Base-by-base conservation (phyloP, 2,329 filamentous ascomycete genomes). In the Torrubiellomyces zombiae region DNA sequence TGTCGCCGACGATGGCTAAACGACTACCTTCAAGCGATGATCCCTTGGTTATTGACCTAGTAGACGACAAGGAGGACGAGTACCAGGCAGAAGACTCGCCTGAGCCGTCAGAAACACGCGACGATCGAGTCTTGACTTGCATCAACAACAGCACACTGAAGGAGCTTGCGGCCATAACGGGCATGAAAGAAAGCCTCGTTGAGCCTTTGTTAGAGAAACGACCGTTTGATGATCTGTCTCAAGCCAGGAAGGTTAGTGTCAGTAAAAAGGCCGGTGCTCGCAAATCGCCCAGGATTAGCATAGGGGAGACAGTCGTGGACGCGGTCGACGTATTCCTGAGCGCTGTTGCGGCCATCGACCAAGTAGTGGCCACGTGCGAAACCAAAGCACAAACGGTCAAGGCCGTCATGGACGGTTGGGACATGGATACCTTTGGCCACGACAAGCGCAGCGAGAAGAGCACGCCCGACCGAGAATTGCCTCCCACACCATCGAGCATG, bases 261-360 rank as follows among this genome's bases (percentile, higher is more conserved):
- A 48, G 45, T 28, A 58, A 63, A 31, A 59, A 58, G 27, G 44
- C 52, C 4, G 56, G 56, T 22, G 53, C 58, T n/a, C 44, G 51
- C 26, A 59, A 58, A 23, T 47, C 53, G 2, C 48, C 58, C 24
- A 56, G 55, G 26, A 42, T 61, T 14, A 53, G 56, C 23, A 55
- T 67, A 25, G 67, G 67, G 17, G 54, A 67, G 27, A 53, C 60
- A 9, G 54, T 65, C 7, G 63, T 63, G 4, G 53, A 60, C 10
- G 51, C 55, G 3, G 49, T 66, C 47, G 35, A 72, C 59, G 68
- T 79, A 14, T 92, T 91, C 62, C 75, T 78, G 52, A 64, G 63
- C 11, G 79, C 79, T 1, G 85, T 89, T 37, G 66, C 77, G 34
- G 80, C 80, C 12, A 81, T 94, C 26, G 85, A 93, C 47, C 63